These are phyloP conservation scores for Aphanoascus verrucosus DNA, from an alignment of 2,329 filamentous ascomycete species.

Conservation along the genomic window DNA sequence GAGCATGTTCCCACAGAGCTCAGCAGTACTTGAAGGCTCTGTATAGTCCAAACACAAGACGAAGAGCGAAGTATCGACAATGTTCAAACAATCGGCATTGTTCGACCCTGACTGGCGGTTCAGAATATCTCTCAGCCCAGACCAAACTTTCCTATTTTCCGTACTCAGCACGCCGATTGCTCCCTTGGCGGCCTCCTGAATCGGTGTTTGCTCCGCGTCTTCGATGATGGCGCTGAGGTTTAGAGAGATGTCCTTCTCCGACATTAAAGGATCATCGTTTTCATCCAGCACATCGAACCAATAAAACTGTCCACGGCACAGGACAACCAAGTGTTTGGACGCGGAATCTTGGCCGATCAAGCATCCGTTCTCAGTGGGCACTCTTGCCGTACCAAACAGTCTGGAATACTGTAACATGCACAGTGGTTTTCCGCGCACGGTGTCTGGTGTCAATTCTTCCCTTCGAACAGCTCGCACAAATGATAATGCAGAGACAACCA, in stretches of 20 bases:
- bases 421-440: slow-evolving; percentile 67
- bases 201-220: slow-evolving; percentile 77
- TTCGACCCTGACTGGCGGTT: slow-evolving; percentile 79
- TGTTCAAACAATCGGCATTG: slow-evolving; percentile 90
- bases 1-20: slow-evolving; percentile 96
- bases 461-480: slow-evolving; percentile 88
- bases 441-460: slow-evolving; percentile 87
- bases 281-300: slow-evolving; percentile 97
- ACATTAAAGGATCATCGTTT: slow-evolving; percentile 94
- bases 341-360: slow-evolving; percentile 88
- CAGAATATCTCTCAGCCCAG: slow-evolving; percentile 74
- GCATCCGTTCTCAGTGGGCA: slow-evolving; percentile 88
- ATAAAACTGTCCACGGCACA: slow-evolving; percentile 93
- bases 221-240: slow-evolving; percentile 89
- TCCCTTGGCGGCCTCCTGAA: slow-evolving; percentile 90
- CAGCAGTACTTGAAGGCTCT: slow-evolving; percentile 66
- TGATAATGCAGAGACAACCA: slow-evolving; percentile 79
- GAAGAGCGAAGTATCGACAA: slow-evolving; percentile 89
- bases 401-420: slow-evolving; percentile 99
- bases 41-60: slow-evolving; percentile 87
- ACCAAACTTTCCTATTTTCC: slow-evolving; percentile 95
- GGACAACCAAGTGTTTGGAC: slow-evolving; percentile 86
- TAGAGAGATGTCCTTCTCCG: slow-evolving; percentile 79
- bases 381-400: slow-evolving; percentile 85
- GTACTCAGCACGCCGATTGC: slow-evolving; percentile 89